Base-by-base conservation (phyloP, 179 eudicot genomes). In the Silene noctiflora region DNA sequence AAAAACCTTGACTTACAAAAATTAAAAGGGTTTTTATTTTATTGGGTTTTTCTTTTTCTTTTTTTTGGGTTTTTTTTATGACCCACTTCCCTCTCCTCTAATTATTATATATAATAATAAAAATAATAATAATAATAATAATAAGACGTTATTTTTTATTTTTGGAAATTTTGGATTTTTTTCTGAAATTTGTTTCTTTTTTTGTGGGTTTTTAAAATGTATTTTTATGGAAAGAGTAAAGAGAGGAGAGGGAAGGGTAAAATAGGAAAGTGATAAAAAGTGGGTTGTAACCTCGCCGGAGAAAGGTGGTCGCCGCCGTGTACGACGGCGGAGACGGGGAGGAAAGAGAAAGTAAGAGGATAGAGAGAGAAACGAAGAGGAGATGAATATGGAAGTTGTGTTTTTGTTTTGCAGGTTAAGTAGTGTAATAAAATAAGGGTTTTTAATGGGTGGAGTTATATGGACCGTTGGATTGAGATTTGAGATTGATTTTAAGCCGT, bases 181-280 rank as follows among this genome's bases (percentile, higher is more conserved):
- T 2, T 60, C 27, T 29, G 51, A 20, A 24, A 20, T 51, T 72
- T 42, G 42, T 48, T 35, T 55, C 21, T 80, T 80, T 78, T 79
- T 79, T 74, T 81, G 83, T 55, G 3, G 10, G 0, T 22, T 83
- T 81, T 62, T 10, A 39, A 39, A 39, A 39, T 35, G 10, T 33
- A 33, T 33, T 33, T 33, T 29, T 33, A 4, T 33, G 39, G 39
- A 3, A 24, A 3, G 12, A 6, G 11, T 75, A 78, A 76, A 69
- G 79, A 87, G 90, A 84, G 88, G 91, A 88, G 91, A 89, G 94
- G 94, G 87, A 86, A 87, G 91, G 83, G 53, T 69, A 7, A 6
- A 48, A 33, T n/a, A 17, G 56, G 55, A 29, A 31, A 21, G 22
- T 1, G n/a, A 46, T 62, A 75, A 67, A 60, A 71, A 72, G 67